Evolutionary conservation across 1,139 yeast genomes (phyloP).

Genomic region (Wickerhamomyces sp.): DNA sequence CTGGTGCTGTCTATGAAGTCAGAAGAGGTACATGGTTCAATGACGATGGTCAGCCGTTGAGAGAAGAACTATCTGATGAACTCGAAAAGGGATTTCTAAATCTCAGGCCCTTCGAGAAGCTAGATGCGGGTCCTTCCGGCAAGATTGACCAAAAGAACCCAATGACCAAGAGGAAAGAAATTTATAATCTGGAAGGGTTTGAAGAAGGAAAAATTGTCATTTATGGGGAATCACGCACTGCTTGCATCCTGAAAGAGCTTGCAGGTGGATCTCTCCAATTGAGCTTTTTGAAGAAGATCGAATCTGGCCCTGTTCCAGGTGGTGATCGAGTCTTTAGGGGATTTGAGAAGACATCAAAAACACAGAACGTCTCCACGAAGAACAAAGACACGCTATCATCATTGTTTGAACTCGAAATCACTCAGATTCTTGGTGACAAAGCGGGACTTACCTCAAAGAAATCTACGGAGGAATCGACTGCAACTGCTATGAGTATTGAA

Average conservation of each 20-base stretch:
- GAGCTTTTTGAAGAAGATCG: constrained; percentile 8
- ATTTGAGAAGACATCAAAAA: constrained; percentile 11
- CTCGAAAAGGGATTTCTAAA: constrained; percentile 51
- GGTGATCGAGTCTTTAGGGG: constrained; percentile 27
- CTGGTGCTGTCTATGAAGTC: constrained; percentile 80
- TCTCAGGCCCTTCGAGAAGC: constrained; percentile 18
- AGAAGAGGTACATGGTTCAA: constrained; percentile 85
- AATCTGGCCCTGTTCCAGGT: constrained; percentile 22
- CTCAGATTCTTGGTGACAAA: constrained; percentile 19
- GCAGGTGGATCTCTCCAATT: constrained; percentile 30
- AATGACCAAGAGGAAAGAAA: constrained; percentile 15
- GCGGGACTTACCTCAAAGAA: constrained; percentile 12
- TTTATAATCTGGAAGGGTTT: constrained; percentile 15
- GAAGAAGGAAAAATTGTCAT: constrained; percentile 29
- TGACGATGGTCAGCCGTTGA: constrained; percentile 55
- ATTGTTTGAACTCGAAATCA: constrained; percentile 19
- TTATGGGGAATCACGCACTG: constrained; percentile 31
- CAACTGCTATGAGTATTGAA: constrained; percentile 34
- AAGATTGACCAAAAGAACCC: too few relatives aligned
- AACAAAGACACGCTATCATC: constrained; percentile 5
- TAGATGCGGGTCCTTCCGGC: background rate
- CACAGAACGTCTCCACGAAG: constrained; percentile 4
- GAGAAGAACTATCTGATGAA: constrained; percentile 44
- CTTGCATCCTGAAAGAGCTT: constrained; percentile 31
- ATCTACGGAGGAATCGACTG: constrained; percentile 24